These are phyloP conservation scores for Aspergillus diversus DNA, from an alignment of 495 filamentous ascomycete species.

Conservation along the genomic window DNA sequence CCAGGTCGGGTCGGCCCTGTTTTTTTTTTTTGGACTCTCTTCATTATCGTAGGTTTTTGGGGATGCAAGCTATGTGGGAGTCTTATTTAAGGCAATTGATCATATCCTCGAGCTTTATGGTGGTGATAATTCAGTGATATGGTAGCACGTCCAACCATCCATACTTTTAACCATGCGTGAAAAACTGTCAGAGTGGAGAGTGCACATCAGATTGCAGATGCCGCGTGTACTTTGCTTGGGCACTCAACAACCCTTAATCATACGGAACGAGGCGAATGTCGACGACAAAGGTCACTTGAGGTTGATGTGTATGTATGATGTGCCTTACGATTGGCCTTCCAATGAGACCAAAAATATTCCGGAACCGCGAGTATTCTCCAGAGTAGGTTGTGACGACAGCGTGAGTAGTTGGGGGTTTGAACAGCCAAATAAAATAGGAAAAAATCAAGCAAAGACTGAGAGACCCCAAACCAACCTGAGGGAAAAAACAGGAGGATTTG, in stretches of 20 bases:
- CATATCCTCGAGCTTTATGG: not conserved
- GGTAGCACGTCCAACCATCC: not conserved
- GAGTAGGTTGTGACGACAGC: too few species aligned
- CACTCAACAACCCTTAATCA: slow-evolving; percentile 2
- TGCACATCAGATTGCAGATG: slow-evolving; percentile 20
- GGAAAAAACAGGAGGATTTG: not conserved
- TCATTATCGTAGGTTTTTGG: not conserved
- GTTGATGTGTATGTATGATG: not conserved
- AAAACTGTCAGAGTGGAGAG: slow-evolving; percentile 22
- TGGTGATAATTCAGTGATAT: not conserved
- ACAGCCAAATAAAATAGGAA: too few species aligned
- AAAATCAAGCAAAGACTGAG: not conserved
- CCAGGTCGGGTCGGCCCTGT: not conserved
- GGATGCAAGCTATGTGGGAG: not conserved
- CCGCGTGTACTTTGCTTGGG: slow-evolving; percentile 24
- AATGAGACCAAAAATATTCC: not conserved
- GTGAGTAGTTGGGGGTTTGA: too few species aligned
- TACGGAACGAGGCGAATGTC: slow-evolving; percentile 1
- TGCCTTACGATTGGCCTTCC: not conserved
- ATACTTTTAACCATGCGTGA: not conserved
- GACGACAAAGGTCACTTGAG: not conserved
- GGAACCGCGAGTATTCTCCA: not conserved
- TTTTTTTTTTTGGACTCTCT: slow-evolving; percentile 2
- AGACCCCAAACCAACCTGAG: not conserved
- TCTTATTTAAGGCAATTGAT: not conserved